Evolutionary conservation across 306 rosid species (phyloP), one percentile per base, ranked within the genome.

Genomic region (Albizia julibrissin): DNA sequence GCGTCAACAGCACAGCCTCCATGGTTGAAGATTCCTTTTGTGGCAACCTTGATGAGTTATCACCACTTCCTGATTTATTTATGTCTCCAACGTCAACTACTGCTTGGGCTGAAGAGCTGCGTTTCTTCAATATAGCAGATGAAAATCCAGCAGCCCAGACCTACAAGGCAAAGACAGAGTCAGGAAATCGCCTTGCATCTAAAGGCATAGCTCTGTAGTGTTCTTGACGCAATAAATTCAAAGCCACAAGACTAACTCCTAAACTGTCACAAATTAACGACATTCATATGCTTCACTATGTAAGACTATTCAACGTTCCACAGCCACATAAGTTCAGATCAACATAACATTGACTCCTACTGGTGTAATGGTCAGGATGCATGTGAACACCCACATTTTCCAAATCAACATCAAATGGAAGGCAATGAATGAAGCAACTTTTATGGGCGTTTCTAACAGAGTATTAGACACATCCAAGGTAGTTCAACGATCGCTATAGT

Each of bases 101-200:
- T 3, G 86, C 43, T 69, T 75, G 84, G 56, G 88, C 52, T 24
- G 84, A 77, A 62, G 93, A 88, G 85, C 85, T 92, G 15, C 67
- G 85, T 56, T 93, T 95, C 87, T 93, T 89, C 76, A 95, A 75
- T 84, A 93, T 85, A 27, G 97, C 99, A 0, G 92, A n/a, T n/a
- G 91, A 84, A 81, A 95, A 95, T 56, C 99, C 99, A 2, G 97
- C 96, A 72, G 99, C 97, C 98, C 96, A 95, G 72, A 95, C 97
- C 99, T 95, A 85, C 56, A 76, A 71, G 27, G 43, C 44, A 26
- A 26, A 34, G 37, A 70, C 56, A 49, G 0, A 74, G 56, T 73
- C 64, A 73, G 76, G 59, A 72, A 44, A 24, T 26, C 7, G 7
- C 6, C 42, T 18, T 11, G 10, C 24, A 27, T 54, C 33, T 47